Evolutionary conservation across 768 basidiomycete species (phyloP).

Genomic region (Auricularia auricula-judae): DNA sequence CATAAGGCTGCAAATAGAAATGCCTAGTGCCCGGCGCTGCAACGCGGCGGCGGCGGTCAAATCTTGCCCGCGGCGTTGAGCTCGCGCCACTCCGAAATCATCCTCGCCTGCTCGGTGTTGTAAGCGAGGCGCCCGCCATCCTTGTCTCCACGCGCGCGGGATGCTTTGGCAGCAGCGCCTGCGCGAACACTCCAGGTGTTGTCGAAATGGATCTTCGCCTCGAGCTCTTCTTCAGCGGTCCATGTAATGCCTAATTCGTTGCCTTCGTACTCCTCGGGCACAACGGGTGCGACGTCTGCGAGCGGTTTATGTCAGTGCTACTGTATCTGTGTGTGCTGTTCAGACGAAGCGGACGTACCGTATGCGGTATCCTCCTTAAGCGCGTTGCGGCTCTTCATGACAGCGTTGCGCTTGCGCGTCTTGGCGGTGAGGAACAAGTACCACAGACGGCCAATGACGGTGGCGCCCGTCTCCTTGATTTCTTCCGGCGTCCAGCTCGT

Average conservation of each 20-base stretch:
- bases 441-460: constrained; percentile 16
- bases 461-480: constrained; percentile 9
- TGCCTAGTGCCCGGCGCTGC: too few species aligned
- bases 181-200: background rate
- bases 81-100: background rate
- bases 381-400: constrained; percentile 23
- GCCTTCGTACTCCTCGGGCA: background rate
- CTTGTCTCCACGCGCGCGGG: background rate
- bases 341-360: background rate
- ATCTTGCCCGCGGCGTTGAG: background rate
- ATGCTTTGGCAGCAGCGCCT: background rate
- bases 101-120: background rate
- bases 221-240: background rate
- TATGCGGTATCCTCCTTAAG: background rate
- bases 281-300: background rate
- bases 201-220: background rate
- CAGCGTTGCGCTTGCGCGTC: constrained; percentile 18
- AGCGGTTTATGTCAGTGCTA: background rate
- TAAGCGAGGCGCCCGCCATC: background rate
- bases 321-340: background rate
- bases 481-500: background rate
- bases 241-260: background rate
- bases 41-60: background rate
- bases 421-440: constrained; percentile 23
- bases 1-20: too few species aligned